Evolutionary conservation across 2,329 filamentous ascomycete species (phyloP), one percentile per base, ranked within the genome.

Genomic region (Metarhizium guizhouense): DNA sequence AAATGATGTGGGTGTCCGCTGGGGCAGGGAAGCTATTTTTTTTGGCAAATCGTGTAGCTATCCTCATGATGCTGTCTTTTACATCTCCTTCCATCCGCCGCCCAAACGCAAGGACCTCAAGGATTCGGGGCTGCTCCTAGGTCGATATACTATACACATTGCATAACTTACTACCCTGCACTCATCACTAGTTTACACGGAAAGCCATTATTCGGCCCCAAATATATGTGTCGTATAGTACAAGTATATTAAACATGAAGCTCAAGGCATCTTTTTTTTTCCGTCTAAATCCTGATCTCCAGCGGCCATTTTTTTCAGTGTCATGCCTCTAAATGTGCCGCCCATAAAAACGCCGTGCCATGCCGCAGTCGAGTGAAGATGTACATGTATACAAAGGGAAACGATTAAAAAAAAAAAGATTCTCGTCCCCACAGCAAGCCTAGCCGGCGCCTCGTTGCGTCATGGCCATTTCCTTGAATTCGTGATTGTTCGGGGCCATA

Each of bases 341-440:
- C 30, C 38, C 47, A 61, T 62, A 63, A 65, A 68, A 77, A 78
- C 75, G 75, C 76, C 76, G 64, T 74, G 75, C 76, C 72, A 79
- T 78, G 76, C 76, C 68, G 67, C 68, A 74, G 70, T 75, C 74
- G 75, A 78, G 76, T 77, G 75, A 78, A 78, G 75, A 78, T 77
- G 72, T 73, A 72, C 69, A 72, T 67, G 65, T 69, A 66, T 70
- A 72, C 66, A 69, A 57, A 60, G 63, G 59, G 58, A 62, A 55
- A 38, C 20, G 29, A 20, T 14, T 57, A 56, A 62, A 54, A 38
- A 3, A 16, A 40, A 8, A 20, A 47, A 18, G 20, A 40, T 20
- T 49, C 47, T 49, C 53, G 52, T 53, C 54, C 55, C 58, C 53
- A 54, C 20, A 48, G 45, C 25, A 48, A 48, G 45, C 45, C 20